Base-by-base conservation (phyloP, 1,139 yeast species). In the Geotrichum armillariae region DNA sequence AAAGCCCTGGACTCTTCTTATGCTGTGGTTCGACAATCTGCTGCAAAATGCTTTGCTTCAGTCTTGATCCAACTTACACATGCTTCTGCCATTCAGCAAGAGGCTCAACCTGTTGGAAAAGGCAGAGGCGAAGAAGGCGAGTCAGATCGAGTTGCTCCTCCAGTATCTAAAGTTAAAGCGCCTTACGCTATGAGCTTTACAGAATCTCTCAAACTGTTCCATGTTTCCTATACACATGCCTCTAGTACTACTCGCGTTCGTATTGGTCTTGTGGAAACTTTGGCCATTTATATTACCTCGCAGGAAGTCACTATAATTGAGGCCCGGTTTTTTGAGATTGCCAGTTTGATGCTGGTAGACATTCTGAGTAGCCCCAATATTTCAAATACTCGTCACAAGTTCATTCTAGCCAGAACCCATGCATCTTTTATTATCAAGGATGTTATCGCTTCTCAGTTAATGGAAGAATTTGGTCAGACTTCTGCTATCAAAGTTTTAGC, bases 401-500 rank as follows among this genome's bases (percentile, higher is more conserved):
- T 50, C 21, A 46, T 61, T 41, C 53, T 61, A 23, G 63, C 66
- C 1, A 54, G 65, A 25, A 50, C 61, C 11, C 69, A 67, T 42
- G 60, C 62, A 2, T 42, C 48, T 17, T 62, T 64, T 40, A 46
- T 67, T 37, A 56, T 67, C 23, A 59, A 62, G 33, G 61, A 62
- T 17, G 55, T 64, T 11, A 53, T 68, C 20, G 61, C 65, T 2
- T 53, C 49, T 20, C 61, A 62, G 41, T 41, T 64, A 22, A 57
- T 67, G 20, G 71, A 70, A 12, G 72, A 68, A 47, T 53, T 58
- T 35, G 69, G 69, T 4, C 67, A 66, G 48, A 43, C 65, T 22
- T 44, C 59, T 3, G 67, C 67, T 1, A 47, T 61, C n/a, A 62
- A 61, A 42, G 36, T 57, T 11, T 53, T 68, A 11, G 54, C 58